Evolutionary conservation across 768 basidiomycete genomes (phyloP), one percentile per base, ranked within the genome.

Genomic region (Trametes cubensis): DNA sequence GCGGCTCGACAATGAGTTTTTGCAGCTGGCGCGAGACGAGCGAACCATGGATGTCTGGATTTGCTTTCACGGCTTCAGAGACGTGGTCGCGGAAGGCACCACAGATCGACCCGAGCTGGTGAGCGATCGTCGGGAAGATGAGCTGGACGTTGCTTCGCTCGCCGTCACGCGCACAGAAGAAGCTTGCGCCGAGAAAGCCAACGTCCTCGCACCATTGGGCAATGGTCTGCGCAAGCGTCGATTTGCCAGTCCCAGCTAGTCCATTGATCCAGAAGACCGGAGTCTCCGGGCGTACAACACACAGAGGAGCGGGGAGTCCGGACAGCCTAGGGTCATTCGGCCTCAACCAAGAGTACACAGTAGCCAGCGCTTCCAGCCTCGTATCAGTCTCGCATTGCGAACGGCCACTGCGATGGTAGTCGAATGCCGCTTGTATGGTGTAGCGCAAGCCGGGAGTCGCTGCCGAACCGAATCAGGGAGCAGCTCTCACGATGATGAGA

Each of bases 231-330:
- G 64, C 61, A 4, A 65, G 26, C 3, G 61, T 64, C 10, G 62
- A 46, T 38, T 65, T 65, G 17, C 64, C 64, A 26, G 49, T 60
- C 18, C 64, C 64, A 2, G 61, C 64, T 46, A 63, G 21, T 15
- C 64, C 61, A 38, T 58, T 62, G 38, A 65, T 30, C 64, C 64
- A 65, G 45, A 50, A 58, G 41, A 65, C 38, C 25, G 52, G 52
- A n/a, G 18, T 54, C 21, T 54, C 40, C 6, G 23, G 39, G 15
- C 21, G 52, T 15, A 54, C 52, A 17, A 21, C 7, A 17, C 38
- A n/a, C 14, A 54, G 40, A 20, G 52, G 52, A 21, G 38, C 21
- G 26, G 52, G 39, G 18, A 23, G 25, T 11, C 42, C n/a, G 39
- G 52, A 13, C 20, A 54, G 23, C 39, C 52, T n/a, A 2, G 18